Base-by-base conservation (phyloP, 768 basidiomycete genomes). In the Mycena sanguinolenta region DNA sequence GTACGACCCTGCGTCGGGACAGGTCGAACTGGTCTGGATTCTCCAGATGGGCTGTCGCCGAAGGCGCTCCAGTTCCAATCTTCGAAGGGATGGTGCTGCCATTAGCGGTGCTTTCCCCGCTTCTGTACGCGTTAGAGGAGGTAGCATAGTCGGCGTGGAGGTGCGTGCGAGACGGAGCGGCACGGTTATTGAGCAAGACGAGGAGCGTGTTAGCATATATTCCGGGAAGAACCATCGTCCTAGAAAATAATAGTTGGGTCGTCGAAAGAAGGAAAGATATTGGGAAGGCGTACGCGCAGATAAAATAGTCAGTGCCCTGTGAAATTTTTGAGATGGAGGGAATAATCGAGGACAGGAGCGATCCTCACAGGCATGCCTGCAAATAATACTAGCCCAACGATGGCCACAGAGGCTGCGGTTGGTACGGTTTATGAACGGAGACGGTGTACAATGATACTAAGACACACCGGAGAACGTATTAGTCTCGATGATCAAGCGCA, bases 401-500 rank as follows among this genome's bases (percentile, higher is more conserved):
- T 65, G 1, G 73, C 73, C 7, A 74, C 63, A 2, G 65, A 67
- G 1, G 73, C 69, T 66, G 28, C 1, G 17, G 30, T 36, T 9
- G 61, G 8, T 44, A 4, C 8, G 21, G 17, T 32, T 36, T 27
- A 42, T n/a, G 14, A 32, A 12, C 30, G 7, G 4, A 28, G 25
- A 19, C 19, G 3, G 14, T 13, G 19, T 4, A 46, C n/a, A 46
- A n/a, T 16, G 14, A 2, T 17, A 19, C n/a, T n/a, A 14, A 5
- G 19, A 23, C 62, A 36, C 34, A 70, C 69, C 69, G 1, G 72
- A 67, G 34, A 77, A 58, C 13, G 58, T 30, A 46, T 77, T 78
- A 6, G 77, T 78, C 64, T 78, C 77, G 28, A 78, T 65, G 14
- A 75, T 74, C 27, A 78, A 38, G 14, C 73, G 76, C 9, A 78